Base-by-base conservation (phyloP, 2,329 filamentous ascomycete genomes). In the Truncatella angustata region DNA sequence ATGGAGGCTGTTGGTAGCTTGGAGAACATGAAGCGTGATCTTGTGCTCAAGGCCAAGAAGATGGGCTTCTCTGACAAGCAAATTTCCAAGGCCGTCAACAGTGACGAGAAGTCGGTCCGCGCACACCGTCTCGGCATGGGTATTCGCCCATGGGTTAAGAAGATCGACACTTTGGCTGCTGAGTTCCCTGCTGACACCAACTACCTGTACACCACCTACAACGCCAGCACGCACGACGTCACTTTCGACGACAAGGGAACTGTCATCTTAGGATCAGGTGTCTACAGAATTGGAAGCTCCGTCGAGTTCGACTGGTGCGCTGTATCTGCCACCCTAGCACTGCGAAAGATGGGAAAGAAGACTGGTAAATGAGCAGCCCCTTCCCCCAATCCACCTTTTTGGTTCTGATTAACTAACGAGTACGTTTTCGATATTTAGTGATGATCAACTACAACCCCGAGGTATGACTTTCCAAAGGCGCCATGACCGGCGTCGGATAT, bases 281-380 rank as follows among this genome's bases (percentile, higher is more conserved):
- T 97, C 20, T 99, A 99, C 81, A 86, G 94, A 68, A 99, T 97
- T 68, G 94, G 94, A 65, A 93, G 88, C 74, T 97, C 92, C 5
- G 94, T 99, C 49, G 94, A 99, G 73, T 99, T 99, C 68, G 93
- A 99, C 73, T 97, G 93, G 93, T 97, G 93, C 70, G 91, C 92
- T 58, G 91, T 97, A 56, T 94, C 91, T 65, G 89, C 91, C 58
- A 92, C 91, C 10, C 81, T 90, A 56, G 89, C 91, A 37, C 80
- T 97, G 57, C 85, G 86, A 63, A 79, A 87, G 55, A 90, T 96
- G 79, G 92, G 91, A 60, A 88, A 96, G 79, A 97, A 97, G 85
- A 97, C 94, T 26, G 85, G n/a, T n/a, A n/a, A n/a, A n/a, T n/a
- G n/a, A n/a, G n/a, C n/a, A n/a, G n/a, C n/a, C n/a, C n/a, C n/a